Evolutionary conservation across 2,329 filamentous ascomycete species (phyloP).

Genomic region (Penicillium sp.): DNA sequence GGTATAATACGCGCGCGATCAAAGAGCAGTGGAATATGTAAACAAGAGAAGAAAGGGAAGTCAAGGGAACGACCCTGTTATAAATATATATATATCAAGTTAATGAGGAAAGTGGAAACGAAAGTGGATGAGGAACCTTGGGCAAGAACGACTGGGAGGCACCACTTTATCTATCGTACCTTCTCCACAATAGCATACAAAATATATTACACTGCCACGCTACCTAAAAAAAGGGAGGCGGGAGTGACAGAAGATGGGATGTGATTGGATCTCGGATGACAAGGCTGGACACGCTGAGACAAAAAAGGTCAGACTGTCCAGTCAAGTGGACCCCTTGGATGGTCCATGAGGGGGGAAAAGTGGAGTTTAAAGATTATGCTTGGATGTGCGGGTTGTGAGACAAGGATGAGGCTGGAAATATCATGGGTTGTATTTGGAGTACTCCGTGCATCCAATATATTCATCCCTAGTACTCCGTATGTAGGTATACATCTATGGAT

Average conservation of each 20-base stretch:
- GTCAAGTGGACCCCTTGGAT: neutral
- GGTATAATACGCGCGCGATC: neutral
- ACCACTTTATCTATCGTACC: neutral
- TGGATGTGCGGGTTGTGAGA: neutral
- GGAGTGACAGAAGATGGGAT: neutral
- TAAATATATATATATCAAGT: constrained; percentile 1
- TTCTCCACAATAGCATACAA: neutral
- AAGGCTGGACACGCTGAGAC: constrained; percentile 4
- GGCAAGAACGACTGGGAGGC: constrained; percentile 1
- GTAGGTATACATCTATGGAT: too few relatives aligned
- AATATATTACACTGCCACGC: constrained; percentile 1
- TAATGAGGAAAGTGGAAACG: constrained; percentile 15
- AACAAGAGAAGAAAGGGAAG: constrained; percentile 3
- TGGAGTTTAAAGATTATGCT: neutral
- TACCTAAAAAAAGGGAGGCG: constrained; percentile 11
- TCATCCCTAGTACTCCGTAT: too few relatives aligned
- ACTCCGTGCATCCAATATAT: too few relatives aligned
- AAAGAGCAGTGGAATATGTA: neutral
- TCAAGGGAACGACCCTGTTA: neutral
- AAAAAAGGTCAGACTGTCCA: neutral
- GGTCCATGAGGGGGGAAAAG: neutral
- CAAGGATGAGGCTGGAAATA: constrained; percentile 1
- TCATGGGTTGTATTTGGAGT: neutral
- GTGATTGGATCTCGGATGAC: constrained; percentile 4
- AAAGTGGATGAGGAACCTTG: neutral